These are phyloP conservation scores for Ceratocystis albifundus DNA, from an alignment of 2,329 filamentous ascomycete species.

Conservation along the genomic window DNA sequence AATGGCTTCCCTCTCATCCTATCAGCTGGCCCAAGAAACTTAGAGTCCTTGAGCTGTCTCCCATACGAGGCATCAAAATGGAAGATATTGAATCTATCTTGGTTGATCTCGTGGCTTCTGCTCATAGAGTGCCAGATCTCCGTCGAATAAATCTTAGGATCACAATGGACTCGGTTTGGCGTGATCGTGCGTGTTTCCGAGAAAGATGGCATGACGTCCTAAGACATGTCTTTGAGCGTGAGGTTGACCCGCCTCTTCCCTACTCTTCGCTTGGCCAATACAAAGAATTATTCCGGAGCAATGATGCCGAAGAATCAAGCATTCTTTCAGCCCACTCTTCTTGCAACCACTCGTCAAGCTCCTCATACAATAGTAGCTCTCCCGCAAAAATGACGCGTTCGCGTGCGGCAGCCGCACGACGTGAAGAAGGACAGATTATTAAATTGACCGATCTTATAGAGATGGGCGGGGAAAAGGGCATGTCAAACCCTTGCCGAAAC, in stretches of 20 bases:
- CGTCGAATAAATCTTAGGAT: conserved; percentile 61
- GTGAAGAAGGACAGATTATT: background rate
- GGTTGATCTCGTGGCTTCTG: conserved; percentile 61
- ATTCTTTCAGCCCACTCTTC: background rate
- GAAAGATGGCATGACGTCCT: conserved; percentile 65
- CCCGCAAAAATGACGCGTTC: background rate
- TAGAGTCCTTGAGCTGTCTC: conserved; percentile 59
- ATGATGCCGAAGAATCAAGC: background rate
- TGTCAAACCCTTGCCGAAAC: background rate
- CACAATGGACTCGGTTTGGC: conserved; percentile 71
- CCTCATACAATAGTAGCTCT: too few relatives aligned
- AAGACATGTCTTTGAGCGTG: conserved; percentile 52
- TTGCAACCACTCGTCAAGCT: background rate
- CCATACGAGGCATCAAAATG: conserved; percentile 63
- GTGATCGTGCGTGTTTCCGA: conserved; percentile 67
- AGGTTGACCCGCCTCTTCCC: conserved; percentile 33
- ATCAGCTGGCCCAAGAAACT: conserved; percentile 61
- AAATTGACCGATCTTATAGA: background rate
- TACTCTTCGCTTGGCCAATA: conserved; percentile 19
- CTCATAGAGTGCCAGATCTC: conserved; percentile 52
- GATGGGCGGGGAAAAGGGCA: background rate
- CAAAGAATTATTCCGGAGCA: background rate
- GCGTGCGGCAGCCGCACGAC: background rate
- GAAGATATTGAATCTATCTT: conserved; percentile 66
- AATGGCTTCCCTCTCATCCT: background rate